Evolutionary conservation across 352 stramenopile species (phyloP), one percentile per base, ranked within the genome.

Genomic region (Phytophthora cryptogea): DNA sequence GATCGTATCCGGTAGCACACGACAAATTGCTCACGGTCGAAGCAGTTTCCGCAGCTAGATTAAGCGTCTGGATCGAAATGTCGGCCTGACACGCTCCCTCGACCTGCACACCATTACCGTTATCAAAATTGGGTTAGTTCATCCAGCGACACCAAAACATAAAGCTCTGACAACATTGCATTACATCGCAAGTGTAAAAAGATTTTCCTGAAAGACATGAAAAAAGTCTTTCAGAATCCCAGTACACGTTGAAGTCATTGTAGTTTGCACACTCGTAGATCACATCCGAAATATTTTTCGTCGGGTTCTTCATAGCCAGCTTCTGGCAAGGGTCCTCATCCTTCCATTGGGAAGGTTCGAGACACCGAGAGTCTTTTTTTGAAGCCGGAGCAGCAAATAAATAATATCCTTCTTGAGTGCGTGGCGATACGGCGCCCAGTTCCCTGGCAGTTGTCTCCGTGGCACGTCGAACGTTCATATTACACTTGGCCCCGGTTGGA

Each of bases 151-250:
- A 41, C 36, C 14, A 11, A 23, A 7, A 4, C 6, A 23, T 7
- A 23, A 41, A 20, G 11, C 5, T 9, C 10, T 2, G 5, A 11
- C 4, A 41, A 17, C 13, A 20, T n/a, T 11, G 33, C 11, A 39
- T 59, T 59, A 86, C 78, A 35, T 90, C 80, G 54, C 83, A 92
- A 14, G 56, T 65, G 50, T 92, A 92, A 44, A 92, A 89, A 0
- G 75, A 50, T 43, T 77, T 69, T 3, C 58, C 53, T 1, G 83
- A 79, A 13, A 90, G 37, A 28, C 83, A 90, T 5, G 80, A 72
- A 31, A 89, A 92, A 8, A 86, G 33, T 3, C 83, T 74, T 9
- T 85, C 75, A 4, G 79, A 17, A 0, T 71, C 27, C 83, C 83
- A 92, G 43, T 83, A 80, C n/a, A 87, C 79, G 0, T 55, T 54